phyloP scores from a whole-genome alignment of 108 stramenopile species.

The Skeletonema menzelii region DNA sequence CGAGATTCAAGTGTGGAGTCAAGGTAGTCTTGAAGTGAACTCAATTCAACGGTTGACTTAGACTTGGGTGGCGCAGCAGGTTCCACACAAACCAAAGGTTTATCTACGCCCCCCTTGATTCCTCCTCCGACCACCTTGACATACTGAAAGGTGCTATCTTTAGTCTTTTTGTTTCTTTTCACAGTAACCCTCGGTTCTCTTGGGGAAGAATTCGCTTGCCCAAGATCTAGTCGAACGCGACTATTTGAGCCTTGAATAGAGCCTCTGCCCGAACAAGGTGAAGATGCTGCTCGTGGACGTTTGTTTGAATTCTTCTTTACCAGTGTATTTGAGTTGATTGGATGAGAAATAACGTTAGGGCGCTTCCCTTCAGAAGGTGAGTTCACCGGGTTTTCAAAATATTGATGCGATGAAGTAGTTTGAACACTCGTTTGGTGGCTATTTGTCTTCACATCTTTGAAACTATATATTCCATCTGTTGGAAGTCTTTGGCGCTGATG shows the following conservation, averaged over 20 bases:
- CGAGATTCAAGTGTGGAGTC: slow-evolving; percentile 24
- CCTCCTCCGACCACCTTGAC: slow-evolving; percentile 26
- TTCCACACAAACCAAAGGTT: neutral
- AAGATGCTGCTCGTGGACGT: neutral
- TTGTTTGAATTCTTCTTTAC: neutral
- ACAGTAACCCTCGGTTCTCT: neutral
- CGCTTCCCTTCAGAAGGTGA: neutral
- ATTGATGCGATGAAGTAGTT: neutral
- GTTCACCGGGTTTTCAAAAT: neutral
- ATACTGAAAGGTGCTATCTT: slow-evolving; percentile 6
- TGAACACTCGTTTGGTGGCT: neutral
- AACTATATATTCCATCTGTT: neutral
- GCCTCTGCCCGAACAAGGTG: neutral
- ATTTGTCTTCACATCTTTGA: neutral
- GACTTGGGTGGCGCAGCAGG: neutral
- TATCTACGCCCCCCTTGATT: neutral
- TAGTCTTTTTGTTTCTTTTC: neutral
- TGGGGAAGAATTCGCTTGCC: neutral
- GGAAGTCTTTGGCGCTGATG: neutral
- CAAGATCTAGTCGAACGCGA: neutral
- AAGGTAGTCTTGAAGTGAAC: slow-evolving; percentile 28
- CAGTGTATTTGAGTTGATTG: neutral
- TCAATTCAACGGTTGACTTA: neutral
- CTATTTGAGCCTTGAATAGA: neutral
- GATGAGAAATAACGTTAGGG: neutral